A percentile compares a stretch with the other conserved stretches of the same genome.
Conservation (phyloP, 495 filamentous ascomycete species). For the Aspergillus ostianus region DNA sequence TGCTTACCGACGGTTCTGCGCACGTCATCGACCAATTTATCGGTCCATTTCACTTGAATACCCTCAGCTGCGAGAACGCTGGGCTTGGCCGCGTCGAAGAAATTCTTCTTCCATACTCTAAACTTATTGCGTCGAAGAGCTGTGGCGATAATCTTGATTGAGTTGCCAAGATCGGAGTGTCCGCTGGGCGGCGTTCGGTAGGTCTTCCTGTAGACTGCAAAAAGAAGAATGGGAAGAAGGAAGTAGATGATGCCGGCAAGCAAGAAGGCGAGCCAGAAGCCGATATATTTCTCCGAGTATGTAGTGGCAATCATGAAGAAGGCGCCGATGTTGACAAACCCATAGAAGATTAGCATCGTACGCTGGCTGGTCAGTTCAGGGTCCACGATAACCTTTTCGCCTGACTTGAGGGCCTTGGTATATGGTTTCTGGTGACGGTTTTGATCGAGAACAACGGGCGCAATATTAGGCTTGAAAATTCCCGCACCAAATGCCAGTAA, state of each 20-base stretch:
- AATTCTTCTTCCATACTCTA: constrained; percentile 53
- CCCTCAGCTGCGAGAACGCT: constrained; percentile 51
- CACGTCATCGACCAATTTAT: constrained; percentile 49
- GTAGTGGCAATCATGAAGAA: constrained; percentile 38
- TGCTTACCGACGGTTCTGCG: constrained; percentile 36
- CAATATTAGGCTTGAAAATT: constrained; percentile 42
- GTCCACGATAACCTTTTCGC: constrained; percentile 42
- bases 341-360: constrained; percentile 39
- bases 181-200: constrained; percentile 51
- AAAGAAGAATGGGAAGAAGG: constrained; percentile 51
- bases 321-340: constrained; percentile 38
- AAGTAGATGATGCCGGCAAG: constrained; percentile 50
- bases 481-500: constrained; percentile 36
- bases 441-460: constrained; percentile 38
- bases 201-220: constrained; percentile 45
- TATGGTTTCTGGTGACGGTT: constrained; percentile 27
- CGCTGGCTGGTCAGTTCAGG: constrained; percentile 33
- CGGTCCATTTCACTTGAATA: constrained; percentile 44
- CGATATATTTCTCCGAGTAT: constrained; percentile 41
- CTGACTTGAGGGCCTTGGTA: constrained; percentile 33
- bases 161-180: constrained; percentile 49
- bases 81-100: constrained; percentile 66
- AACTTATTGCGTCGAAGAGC: constrained; percentile 57
- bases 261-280: constrained; percentile 38
- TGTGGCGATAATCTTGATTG: constrained; percentile 52